Evolutionary conservation across 2,329 filamentous ascomycete species (phyloP).

Genomic region (Colletotrichum theobromicola): DNA sequence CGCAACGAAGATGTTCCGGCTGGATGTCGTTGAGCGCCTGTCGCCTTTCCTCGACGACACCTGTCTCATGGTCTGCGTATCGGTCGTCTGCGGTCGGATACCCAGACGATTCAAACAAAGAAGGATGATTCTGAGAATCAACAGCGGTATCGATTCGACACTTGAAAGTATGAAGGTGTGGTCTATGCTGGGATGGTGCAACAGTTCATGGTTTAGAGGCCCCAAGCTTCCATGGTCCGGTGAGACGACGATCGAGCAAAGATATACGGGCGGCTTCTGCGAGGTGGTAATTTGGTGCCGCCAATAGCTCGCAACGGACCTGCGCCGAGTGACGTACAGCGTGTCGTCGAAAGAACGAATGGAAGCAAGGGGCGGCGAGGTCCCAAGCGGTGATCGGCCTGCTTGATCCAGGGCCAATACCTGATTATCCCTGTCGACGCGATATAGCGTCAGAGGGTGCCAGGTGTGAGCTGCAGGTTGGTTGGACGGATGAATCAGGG

Average conservation of each 20-base stretch:
- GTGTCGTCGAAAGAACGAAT: constrained; percentile 3
- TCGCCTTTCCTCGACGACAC: not conserved
- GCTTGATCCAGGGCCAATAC: constrained; percentile 19
- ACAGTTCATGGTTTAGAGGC: constrained; percentile 2
- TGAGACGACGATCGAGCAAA: not conserved
- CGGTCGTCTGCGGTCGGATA: not conserved
- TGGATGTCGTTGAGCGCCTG: not conserved
- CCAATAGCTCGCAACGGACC: constrained; percentile 7
- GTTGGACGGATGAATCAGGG: constrained; percentile 9
- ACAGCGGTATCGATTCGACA: not conserved
- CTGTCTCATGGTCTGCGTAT: not conserved
- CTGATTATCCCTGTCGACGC: constrained; percentile 21
- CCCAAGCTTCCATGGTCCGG: not conserved
- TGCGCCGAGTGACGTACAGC: constrained; percentile 20
- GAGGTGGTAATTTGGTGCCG: not conserved
- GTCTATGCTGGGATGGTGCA: not conserved
- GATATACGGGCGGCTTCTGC: constrained; percentile 8
- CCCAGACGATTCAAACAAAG: not conserved
- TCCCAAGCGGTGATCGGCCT: constrained; percentile 14
- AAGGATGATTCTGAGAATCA: not conserved
- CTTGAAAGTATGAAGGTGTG: not conserved
- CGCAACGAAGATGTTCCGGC: not conserved
- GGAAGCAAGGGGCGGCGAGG: constrained; percentile 1
- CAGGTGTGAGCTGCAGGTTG: constrained; percentile 10
- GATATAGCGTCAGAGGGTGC: constrained; percentile 16